These are phyloP conservation scores for Fusarium lateritium DNA, from an alignment of 2,329 filamentous ascomycete genomes.

Conservation along the genomic window DNA sequence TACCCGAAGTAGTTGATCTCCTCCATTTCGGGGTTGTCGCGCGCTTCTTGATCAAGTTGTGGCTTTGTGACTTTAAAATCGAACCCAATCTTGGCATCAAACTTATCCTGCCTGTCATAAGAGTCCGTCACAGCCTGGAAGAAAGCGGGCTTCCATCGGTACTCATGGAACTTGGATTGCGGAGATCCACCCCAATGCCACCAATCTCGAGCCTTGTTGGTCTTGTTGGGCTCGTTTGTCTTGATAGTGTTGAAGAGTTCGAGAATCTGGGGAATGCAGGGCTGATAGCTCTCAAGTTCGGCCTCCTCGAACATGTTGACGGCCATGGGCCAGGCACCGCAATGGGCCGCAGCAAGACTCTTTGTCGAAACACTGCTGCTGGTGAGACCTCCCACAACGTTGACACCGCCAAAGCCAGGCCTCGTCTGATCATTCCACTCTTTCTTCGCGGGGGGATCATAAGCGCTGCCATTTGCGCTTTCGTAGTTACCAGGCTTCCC, in stretches of 20 bases:
- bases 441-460: slow-evolving; percentile 45
- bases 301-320: slow-evolving; percentile 61
- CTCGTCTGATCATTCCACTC: slow-evolving; percentile 40
- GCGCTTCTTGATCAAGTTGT: slow-evolving; percentile 46
- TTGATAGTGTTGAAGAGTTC: slow-evolving; percentile 51
- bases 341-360: slow-evolving; percentile 59
- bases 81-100: slow-evolving; percentile 53
- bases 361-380: slow-evolving; percentile 61
- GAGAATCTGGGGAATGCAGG: slow-evolving; percentile 59
- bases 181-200: slow-evolving; percentile 5
- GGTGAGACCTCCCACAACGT: slow-evolving; percentile 57
- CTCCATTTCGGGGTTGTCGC: slow-evolving; percentile 37
- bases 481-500: slow-evolving; percentile 40
- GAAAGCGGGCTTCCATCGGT: slow-evolving; percentile 52
- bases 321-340: slow-evolving; percentile 58
- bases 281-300: slow-evolving; percentile 59
- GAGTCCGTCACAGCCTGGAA: slow-evolving; percentile 54
- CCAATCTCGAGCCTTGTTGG: slow-evolving; percentile 19
- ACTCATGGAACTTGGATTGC: slow-evolving; percentile 44
- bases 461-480: slow-evolving; percentile 43
- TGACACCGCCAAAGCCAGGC: slow-evolving; percentile 57
- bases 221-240: slow-evolving; percentile 34
- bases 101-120: slow-evolving; percentile 53
- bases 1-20: slow-evolving; percentile 55
- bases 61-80: slow-evolving; percentile 50